phyloP scores from a whole-genome alignment of 108 stramenopile species.

The Fragilaria crotonensis region DNA sequence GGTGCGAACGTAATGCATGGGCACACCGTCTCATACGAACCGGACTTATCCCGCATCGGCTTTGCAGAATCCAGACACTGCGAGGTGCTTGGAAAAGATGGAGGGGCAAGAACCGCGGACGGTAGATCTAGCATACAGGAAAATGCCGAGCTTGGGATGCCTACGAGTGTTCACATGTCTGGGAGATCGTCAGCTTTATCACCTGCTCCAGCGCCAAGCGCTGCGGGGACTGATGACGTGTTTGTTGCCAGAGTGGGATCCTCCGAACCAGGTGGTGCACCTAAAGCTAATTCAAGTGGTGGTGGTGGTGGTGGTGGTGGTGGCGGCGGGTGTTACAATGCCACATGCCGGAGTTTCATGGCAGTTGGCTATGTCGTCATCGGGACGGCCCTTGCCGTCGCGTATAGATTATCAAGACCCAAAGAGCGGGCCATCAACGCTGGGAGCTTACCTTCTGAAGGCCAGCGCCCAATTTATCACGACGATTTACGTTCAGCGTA shows the following conservation, averaged over 20 bases:
- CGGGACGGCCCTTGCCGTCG: slow-evolving; percentile 26
- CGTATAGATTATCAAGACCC: slow-evolving; percentile 13
- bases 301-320: not conserved
- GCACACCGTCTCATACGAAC: slow-evolving; percentile 71
- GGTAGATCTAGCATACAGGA: not conserved
- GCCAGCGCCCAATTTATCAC: not conserved
- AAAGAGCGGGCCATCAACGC: slow-evolving; percentile 4
- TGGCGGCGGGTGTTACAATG: slow-evolving; percentile 25
- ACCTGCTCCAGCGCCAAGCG: not conserved
- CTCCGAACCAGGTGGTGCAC: too few relatives aligned
- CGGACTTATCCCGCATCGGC: slow-evolving; percentile 50
- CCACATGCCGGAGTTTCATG: slow-evolving; percentile 45
- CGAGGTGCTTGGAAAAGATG: not conserved
- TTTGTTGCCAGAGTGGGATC: not conserved
- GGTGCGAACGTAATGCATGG: slow-evolving; percentile 45
- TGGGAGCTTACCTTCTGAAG: not conserved
- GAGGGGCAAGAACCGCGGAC: not conserved
- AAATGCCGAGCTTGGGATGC: not conserved
- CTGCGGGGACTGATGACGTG: not conserved
- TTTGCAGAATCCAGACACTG: slow-evolving; percentile 54
- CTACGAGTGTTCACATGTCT: not conserved
- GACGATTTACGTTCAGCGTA: not conserved
- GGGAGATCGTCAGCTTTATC: not conserved
- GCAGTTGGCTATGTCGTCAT: slow-evolving; percentile 39
- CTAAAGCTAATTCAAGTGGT: too few relatives aligned